These are phyloP conservation scores for Neurospora sp. DNA, from an alignment of 495 filamentous ascomycete species.

Conservation along the genomic window DNA sequence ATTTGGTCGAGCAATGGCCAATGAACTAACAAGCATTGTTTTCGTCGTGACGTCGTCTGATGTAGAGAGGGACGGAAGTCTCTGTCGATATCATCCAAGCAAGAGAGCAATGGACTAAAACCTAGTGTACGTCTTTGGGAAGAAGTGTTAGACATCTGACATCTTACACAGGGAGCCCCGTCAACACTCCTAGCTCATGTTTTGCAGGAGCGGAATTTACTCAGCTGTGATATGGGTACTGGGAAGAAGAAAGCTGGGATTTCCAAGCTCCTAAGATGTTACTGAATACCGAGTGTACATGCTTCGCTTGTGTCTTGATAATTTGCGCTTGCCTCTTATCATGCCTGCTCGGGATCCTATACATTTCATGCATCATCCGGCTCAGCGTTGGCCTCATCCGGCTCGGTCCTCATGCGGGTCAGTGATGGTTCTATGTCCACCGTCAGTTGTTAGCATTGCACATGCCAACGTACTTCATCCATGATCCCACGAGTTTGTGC, in stretches of 20 bases:
- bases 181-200: background rate
- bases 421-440: background rate
- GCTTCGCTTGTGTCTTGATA: background rate
- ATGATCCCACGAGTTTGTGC: background rate
- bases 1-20: background rate
- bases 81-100: background rate
- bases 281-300: background rate
- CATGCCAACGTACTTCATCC: background rate
- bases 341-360: background rate
- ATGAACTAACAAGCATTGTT: background rate
- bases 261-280: background rate
- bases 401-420: background rate
- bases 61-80: background rate
- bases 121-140: background rate
- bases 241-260: background rate
- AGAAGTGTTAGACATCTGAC: background rate
- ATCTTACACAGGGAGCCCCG: background rate
- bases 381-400: background rate
- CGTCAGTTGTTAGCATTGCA: background rate
- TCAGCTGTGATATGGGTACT: background rate
- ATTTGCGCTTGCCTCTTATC: background rate
- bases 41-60: background rate
- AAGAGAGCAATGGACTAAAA: background rate
- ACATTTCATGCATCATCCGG: background rate
- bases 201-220: background rate